A percentile compares a stretch with the other conserved stretches of the same genome.
Conservation (phyloP, 768 basidiomycete genomes). For the Auricularia heimuer region DNA sequence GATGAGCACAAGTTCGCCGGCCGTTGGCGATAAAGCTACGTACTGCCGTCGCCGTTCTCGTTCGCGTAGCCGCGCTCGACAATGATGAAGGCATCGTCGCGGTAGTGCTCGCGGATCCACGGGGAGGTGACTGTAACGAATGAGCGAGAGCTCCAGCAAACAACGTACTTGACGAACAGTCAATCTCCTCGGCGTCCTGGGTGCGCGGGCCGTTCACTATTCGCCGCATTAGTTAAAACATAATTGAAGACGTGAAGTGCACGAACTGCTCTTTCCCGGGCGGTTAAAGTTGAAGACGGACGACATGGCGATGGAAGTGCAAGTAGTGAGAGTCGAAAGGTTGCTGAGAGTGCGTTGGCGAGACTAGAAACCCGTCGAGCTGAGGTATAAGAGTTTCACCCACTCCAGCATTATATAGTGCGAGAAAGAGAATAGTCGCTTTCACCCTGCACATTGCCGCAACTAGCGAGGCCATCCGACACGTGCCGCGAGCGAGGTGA, state of each 20-base stretch:
- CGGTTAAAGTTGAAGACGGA: background rate
- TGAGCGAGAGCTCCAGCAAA: background rate
- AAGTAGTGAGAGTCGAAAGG: background rate
- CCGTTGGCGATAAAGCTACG: background rate
- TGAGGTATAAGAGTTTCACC: too few relatives aligned
- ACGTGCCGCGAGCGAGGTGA: too few relatives aligned
- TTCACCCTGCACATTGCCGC: too few relatives aligned
- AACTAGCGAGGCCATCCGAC: too few relatives aligned
- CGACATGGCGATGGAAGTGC: background rate
- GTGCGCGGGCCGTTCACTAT: background rate
- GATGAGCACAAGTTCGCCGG: background rate
- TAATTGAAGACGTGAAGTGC: background rate
- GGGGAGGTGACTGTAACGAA: background rate
- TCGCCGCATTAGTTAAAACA: background rate
- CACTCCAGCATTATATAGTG: too few relatives aligned
- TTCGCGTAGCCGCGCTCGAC: constrained; percentile 1
- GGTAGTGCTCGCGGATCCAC: background rate
- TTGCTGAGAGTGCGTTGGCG: background rate
- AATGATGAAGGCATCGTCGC: background rate
- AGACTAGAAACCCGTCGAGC: background rate
- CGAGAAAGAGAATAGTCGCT: too few relatives aligned
- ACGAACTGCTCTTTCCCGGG: background rate
- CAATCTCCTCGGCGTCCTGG: constrained; percentile 1
- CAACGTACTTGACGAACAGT: background rate
- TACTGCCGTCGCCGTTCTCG: constrained; percentile 3